A percentile compares a stretch with the other conserved stretches of the same genome.
phyloP scores from a whole-genome alignment of 495 filamentous ascomycete species.

The Penicillium samsonianum region DNA sequence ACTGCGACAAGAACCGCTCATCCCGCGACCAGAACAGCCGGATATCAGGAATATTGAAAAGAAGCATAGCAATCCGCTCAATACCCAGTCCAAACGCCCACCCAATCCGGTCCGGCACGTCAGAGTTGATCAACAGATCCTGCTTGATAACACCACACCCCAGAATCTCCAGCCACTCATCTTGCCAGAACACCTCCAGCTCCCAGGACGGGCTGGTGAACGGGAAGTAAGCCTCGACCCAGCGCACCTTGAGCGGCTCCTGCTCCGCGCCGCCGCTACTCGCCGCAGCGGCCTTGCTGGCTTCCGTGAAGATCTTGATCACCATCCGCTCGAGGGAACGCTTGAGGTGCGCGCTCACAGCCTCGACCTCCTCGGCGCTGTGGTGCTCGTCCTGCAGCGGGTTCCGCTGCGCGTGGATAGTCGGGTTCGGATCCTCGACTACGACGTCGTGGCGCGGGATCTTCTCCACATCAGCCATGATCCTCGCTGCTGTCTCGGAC shows the following conservation, averaged over 20 bases:
- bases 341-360: slow-evolving; percentile 84
- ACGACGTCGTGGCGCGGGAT: slow-evolving; percentile 70
- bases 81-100: slow-evolving; percentile 97
- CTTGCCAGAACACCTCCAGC: slow-evolving; percentile 91
- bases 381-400: slow-evolving; percentile 76
- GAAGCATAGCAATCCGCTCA: slow-evolving; percentile 92
- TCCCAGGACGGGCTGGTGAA: slow-evolving; percentile 96
- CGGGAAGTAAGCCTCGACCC: slow-evolving; percentile 95
- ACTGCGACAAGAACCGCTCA: slow-evolving; percentile 78
- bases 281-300: slow-evolving; percentile 62
- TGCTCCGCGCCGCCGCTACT: slow-evolving; percentile 48
- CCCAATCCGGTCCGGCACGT: slow-evolving; percentile 71
- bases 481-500: slow-evolving; percentile 39
- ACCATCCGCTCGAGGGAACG: slow-evolving; percentile 85
- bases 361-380: slow-evolving; percentile 73
- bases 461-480: slow-evolving; percentile 62
- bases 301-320: slow-evolving; percentile 81
- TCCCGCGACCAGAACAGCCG: slow-evolving; percentile 96
- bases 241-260: slow-evolving; percentile 80
- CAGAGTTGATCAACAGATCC: slow-evolving; percentile 72
- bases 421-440: slow-evolving; percentile 84
- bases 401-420: slow-evolving; percentile 76
- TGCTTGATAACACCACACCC: slow-evolving; percentile 92
- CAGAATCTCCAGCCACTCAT: slow-evolving; percentile 91
- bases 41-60: slow-evolving; percentile 95